These are phyloP conservation scores for Tetrastigma voinierianum DNA, from an alignment of 164 flowering plant genomes.

Conservation along the genomic window DNA sequence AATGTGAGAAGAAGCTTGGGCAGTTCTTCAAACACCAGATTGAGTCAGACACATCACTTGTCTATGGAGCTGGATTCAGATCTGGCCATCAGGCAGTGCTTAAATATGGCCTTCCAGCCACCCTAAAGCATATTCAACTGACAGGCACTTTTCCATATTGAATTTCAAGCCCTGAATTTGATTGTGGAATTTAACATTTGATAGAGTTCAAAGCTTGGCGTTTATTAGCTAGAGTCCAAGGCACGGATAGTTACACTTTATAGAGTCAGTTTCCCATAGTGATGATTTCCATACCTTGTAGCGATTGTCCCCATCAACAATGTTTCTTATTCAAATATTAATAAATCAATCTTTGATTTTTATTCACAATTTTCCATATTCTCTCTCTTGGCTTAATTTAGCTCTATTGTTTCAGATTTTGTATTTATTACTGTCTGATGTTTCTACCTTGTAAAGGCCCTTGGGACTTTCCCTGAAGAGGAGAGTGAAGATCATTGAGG, in stretches of 20 bases:
- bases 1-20: slow-evolving; percentile 79
- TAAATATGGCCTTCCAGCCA: slow-evolving; percentile 64
- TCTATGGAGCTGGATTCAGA: slow-evolving; percentile 92
- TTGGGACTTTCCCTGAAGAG: no score
- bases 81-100: slow-evolving; percentile 70
- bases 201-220: slow-evolving; percentile 8
- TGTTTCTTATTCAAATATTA: neutral
- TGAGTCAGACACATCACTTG: slow-evolving; percentile 78
- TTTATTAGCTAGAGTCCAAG: slow-evolving; percentile 21
- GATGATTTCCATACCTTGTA: slow-evolving; percentile 7
- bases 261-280: slow-evolving; percentile 4
- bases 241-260: slow-evolving; percentile 15
- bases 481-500: no score
- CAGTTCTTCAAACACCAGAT: slow-evolving; percentile 92
- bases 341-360: slow-evolving; percentile 1
- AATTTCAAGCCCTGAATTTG: neutral
- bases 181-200: neutral
- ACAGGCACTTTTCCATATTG: slow-evolving; percentile 76
- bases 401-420: neutral
- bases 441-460: no score
- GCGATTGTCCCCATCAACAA: neutral
- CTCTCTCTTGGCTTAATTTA: neutral
- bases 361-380: neutral
- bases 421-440: no score
- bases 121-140: slow-evolving; percentile 75